A percentile compares a stretch with the other conserved stretches of the same genome.
Evolutionary conservation across 2,329 filamentous ascomycete genomes (phyloP).

Genomic region (Venturia asperata): DNA sequence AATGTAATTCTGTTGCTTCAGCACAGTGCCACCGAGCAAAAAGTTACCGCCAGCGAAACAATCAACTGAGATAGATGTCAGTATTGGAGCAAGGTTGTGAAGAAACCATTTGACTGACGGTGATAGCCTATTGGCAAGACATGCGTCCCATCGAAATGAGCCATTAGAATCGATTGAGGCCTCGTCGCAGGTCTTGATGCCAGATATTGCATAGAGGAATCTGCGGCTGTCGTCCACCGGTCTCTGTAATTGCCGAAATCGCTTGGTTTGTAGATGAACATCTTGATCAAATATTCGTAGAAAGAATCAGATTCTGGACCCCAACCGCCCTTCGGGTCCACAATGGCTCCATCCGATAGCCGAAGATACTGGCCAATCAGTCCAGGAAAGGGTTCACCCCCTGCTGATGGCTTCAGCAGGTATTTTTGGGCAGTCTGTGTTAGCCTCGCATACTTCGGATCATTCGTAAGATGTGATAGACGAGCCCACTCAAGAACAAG

Average conservation of each 20-base stretch:
- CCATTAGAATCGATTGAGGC: slow-evolving; percentile 66
- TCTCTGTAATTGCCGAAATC: slow-evolving; percentile 61
- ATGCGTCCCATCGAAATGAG: slow-evolving; percentile 45
- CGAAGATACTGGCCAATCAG: slow-evolving; percentile 63
- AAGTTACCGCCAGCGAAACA: slow-evolving; percentile 84
- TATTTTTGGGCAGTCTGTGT: slow-evolving; percentile 62
- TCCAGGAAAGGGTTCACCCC: slow-evolving; percentile 68
- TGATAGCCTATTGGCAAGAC: slow-evolving; percentile 38
- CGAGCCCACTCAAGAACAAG: slow-evolving; percentile 79
- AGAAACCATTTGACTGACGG: slow-evolving; percentile 29
- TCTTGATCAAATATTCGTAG: slow-evolving; percentile 89
- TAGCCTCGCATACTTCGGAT: slow-evolving; percentile 58
- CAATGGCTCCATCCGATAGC: slow-evolving; percentile 58
- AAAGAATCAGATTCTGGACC: slow-evolving; percentile 69
- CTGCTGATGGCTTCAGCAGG: slow-evolving; percentile 55
- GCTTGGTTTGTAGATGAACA: slow-evolving; percentile 70
- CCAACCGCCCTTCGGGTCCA: slow-evolving; percentile 66
- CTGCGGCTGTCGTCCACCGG: slow-evolving; percentile 66
- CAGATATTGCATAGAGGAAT: slow-evolving; percentile 67
- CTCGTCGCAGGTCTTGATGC: slow-evolving; percentile 58
- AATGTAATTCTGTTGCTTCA: slow-evolving; percentile 59
- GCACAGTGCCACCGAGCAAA: slow-evolving; percentile 68
- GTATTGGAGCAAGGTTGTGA: background rate
- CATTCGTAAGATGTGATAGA: slow-evolving; percentile 65
- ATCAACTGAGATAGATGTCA: slow-evolving; percentile 45